These are phyloP conservation scores for Russula ochroleuca DNA, from an alignment of 768 basidiomycete genomes.

Conservation along the genomic window DNA sequence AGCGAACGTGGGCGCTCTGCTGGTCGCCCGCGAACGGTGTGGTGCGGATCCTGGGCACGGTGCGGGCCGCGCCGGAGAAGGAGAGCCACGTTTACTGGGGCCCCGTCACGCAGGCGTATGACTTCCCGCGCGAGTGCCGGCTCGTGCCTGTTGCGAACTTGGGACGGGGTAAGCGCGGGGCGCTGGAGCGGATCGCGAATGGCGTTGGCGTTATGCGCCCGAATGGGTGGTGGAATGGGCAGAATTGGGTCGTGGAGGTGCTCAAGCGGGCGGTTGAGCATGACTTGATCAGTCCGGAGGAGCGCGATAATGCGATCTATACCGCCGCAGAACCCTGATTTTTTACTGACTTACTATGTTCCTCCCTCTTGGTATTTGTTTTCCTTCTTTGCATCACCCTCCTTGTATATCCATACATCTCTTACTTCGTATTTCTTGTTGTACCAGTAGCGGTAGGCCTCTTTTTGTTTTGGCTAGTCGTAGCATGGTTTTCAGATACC, in stretches of 20 bases:
- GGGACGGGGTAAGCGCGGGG: constrained; percentile 16
- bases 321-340: constrained; percentile 26
- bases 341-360: not conserved
- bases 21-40: constrained; percentile 21
- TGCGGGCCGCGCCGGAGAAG: constrained; percentile 22
- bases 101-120: constrained; percentile 21
- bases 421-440: not conserved
- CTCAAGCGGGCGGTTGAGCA: constrained; percentile 25
- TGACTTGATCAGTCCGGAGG: constrained; percentile 23
- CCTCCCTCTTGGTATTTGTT: not conserved
- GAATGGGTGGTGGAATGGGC: constrained; percentile 29
- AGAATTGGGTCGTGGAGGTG: constrained; percentile 29
- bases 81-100: constrained; percentile 26
- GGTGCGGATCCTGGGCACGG: constrained; percentile 10
- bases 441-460: not conserved
- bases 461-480: not conserved
- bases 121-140: constrained; percentile 13
- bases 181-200: constrained; percentile 24
- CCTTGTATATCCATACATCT: not conserved
- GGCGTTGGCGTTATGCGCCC: constrained; percentile 27
- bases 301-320: constrained; percentile 25
- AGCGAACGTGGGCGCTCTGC: constrained; percentile 25
- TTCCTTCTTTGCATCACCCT: not conserved
- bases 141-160: constrained; percentile 23
- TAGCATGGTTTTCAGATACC: not conserved